Evolutionary conservation across 73 alveolate genomes (phyloP).

Genomic region (Paramecium tetraurelia): DNA sequence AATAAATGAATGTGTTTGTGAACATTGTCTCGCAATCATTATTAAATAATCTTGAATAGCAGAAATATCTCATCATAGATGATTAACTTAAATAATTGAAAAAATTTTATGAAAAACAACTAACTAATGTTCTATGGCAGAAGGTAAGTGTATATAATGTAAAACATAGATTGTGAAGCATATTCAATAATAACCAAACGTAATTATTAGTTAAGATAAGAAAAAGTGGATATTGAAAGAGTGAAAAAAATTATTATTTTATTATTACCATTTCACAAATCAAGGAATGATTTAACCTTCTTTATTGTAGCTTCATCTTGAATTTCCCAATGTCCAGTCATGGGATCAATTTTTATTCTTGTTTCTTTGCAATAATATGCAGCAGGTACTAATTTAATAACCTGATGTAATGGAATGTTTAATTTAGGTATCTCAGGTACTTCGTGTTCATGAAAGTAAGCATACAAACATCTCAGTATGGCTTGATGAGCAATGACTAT

Average conservation of each 20-base stretch:
- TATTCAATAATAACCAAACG: not conserved
- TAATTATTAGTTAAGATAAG: not conserved
- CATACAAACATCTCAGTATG: constrained; percentile 58
- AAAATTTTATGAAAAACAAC: not conserved
- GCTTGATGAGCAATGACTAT: constrained; percentile 66
- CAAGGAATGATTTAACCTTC: not conserved
- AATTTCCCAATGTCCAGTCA: constrained; percentile 25
- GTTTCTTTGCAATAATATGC: constrained; percentile 34
- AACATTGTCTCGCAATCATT: not conserved
- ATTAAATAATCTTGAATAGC: not conserved
- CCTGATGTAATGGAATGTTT: constrained; percentile 61
- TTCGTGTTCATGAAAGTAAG: constrained; percentile 62
- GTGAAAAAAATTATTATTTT: not conserved
- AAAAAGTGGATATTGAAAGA: not conserved
- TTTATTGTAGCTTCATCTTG: not conserved
- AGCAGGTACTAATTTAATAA: constrained; percentile 57
- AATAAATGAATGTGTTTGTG: not conserved
- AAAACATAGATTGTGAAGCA: not conserved
- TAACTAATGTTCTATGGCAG: not conserved
- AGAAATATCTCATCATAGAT: not conserved
- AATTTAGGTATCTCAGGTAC: constrained; percentile 59
- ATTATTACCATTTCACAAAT: not conserved
- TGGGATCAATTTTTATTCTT: constrained; percentile 9
- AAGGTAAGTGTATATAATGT: not conserved
- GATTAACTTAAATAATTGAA: not conserved